Evolutionary conservation across 176 grass and related monocot genomes (phyloP), one percentile per base, ranked within the genome.

Genomic region (Chloris gayana): DNA sequence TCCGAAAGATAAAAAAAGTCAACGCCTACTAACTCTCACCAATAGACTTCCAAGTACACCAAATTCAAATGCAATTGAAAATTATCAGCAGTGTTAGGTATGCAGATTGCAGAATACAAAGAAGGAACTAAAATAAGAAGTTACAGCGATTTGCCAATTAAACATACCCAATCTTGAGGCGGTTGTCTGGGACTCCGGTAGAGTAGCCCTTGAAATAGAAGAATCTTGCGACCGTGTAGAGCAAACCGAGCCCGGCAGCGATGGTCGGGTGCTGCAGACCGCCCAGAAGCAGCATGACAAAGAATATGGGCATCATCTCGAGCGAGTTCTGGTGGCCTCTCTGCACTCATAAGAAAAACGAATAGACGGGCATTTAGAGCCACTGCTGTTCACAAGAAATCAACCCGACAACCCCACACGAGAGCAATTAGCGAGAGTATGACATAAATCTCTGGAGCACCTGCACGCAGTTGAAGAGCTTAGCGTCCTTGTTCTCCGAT

Each of bases 191-290:
- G 64, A 89, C 57, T 22, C 97, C 97, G 49, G 90, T 89, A 76
- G 97, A 54, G 79, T 99, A 99, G 64, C 93, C 90, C 91, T 90
- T 99, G 86, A 99, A 99, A 87, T 99, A 99, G 84, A 99, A 95
- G 91, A 91, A 91, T 63, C 97, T 94, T 22, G 86, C 84, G 32
- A 99, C 70, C 2, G 31, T 86, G 91, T 99, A 99, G 32, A 95
- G 14, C 9, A 12, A 32, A 32, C 96, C 97, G 5, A 99, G 76
- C 22, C 68, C 87, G 1, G 97, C 88, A 56, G 90, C 88, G 71
- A 86, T 81, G 67, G 60, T 29, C n/a, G 97, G 90, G 62, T 89
- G 86, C 86, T 96, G 93, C 45, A 99, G 47, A 18, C 93, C 97
- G 29, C 97, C 88, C 33, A 99, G 63, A 47, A 99, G 80, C 58